These are phyloP conservation scores for Erysimum cheiranthoides DNA, from an alignment of 345 rosid genomes.

Conservation along the genomic window DNA sequence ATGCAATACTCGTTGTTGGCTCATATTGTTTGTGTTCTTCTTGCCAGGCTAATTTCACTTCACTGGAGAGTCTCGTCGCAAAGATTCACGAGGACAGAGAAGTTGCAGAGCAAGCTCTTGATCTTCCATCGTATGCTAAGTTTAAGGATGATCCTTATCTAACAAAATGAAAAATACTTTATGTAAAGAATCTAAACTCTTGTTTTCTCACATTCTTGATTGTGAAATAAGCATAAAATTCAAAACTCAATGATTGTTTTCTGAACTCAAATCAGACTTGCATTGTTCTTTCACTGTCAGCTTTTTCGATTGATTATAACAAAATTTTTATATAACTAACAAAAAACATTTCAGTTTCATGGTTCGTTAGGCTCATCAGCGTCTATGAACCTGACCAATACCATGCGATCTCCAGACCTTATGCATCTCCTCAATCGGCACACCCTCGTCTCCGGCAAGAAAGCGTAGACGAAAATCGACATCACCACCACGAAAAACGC, in stretches of 20 bases:
- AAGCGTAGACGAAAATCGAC: conserved; percentile 28
- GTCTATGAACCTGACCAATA: conserved; percentile 36
- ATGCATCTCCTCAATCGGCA: conserved; percentile 43
- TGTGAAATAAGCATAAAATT: not conserved
- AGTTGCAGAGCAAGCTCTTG: conserved; percentile 78
- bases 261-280: conserved; percentile 42
- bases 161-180: conserved; percentile 27
- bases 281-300: not conserved
- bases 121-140: conserved; percentile 67
- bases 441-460: conserved; percentile 45
- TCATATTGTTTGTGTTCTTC: conserved; percentile 16
- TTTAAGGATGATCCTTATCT: conserved; percentile 62
- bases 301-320: not conserved
- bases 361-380: not conserved
- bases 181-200: conserved; percentile 27
- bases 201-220: conserved; percentile 30
- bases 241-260: conserved; percentile 18
- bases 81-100: conserved; percentile 80
- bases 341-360: not conserved
- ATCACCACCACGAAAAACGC: conserved; percentile 39
- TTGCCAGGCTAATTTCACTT: conserved; percentile 74
- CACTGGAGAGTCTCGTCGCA: conserved; percentile 68
- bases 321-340: not conserved
- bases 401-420: conserved; percentile 41
- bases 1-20: not conserved